phyloP scores from a whole-genome alignment of 2,329 filamentous ascomycete species.

The Diaporthe ampelina region DNA sequence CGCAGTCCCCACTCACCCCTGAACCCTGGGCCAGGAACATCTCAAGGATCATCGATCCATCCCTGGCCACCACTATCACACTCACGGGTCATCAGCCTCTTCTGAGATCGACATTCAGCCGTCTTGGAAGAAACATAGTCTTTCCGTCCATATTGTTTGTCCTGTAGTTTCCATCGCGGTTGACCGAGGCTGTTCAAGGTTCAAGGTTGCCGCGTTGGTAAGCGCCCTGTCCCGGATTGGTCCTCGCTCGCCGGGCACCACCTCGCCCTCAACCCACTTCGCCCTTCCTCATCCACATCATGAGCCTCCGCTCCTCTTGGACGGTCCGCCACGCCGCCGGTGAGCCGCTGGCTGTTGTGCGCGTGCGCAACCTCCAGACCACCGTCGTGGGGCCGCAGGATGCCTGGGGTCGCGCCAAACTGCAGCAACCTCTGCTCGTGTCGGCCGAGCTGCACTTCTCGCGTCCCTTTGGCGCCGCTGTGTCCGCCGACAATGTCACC shows the following conservation, averaged over 20 bases:
- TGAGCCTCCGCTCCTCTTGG: conserved; percentile 53
- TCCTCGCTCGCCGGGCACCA: conserved; percentile 4
- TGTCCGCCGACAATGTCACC: conserved; percentile 69
- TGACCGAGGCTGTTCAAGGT: neutral
- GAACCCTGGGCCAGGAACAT: conserved; percentile 5
- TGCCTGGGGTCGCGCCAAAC: conserved; percentile 48
- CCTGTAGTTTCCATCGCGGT: neutral
- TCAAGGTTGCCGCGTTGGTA: neutral
- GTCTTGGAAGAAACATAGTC: conserved; percentile 15
- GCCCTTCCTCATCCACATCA: conserved; percentile 3
- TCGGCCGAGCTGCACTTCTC: conserved; percentile 71
- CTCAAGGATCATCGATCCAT: conserved; percentile 26
- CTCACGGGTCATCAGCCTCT: conserved; percentile 22
- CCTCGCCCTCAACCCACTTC: neutral
- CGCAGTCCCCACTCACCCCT: conserved; percentile 22
- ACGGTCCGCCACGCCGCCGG: conserved; percentile 56
- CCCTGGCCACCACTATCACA: conserved; percentile 9
- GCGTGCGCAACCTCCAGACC: conserved; percentile 73
- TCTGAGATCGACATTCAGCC: conserved; percentile 34
- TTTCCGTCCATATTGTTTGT: neutral
- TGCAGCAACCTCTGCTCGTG: conserved; percentile 73
- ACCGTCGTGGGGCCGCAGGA: conserved; percentile 68
- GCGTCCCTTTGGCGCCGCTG: conserved; percentile 69
- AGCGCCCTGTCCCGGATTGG: neutral
- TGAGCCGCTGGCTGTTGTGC: conserved; percentile 66